Conservation (phyloP, 1,284 basidiomycete species). For the Trichosporon ovoides region DNA sequence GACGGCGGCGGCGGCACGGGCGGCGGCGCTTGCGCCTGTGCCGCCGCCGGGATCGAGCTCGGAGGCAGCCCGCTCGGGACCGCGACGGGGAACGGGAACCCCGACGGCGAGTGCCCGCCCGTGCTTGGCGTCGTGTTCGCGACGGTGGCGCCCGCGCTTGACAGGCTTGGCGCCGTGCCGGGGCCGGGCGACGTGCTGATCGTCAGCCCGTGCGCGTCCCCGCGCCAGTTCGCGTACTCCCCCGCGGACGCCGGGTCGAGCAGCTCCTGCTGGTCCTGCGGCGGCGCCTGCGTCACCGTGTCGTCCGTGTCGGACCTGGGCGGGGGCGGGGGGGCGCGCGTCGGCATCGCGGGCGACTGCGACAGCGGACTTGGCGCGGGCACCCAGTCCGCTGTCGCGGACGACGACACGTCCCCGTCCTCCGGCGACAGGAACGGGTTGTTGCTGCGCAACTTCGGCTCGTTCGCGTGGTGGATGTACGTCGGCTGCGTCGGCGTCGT, state of each 20-base stretch:
- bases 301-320: not conserved
- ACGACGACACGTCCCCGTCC: constrained; percentile 58
- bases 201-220: not conserved
- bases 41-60: not conserved
- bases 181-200: not conserved
- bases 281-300: not conserved
- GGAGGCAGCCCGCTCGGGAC: not conserved
- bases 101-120: not conserved
- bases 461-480: not conserved
- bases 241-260: not conserved
- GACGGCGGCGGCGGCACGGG: constrained; percentile 2
- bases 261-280: not conserved
- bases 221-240: constrained; percentile 1
- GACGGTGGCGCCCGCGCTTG: not conserved
- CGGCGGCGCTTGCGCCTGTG: not conserved
- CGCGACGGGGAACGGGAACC: constrained; percentile 1
- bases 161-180: not conserved
- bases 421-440: constrained; percentile 56
- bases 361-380: not conserved
- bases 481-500: constrained; percentile 3
- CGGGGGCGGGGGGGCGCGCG: not conserved
- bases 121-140: not conserved
- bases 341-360: not conserved
- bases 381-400: not conserved
- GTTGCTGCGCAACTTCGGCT: constrained; percentile 30